These are phyloP conservation scores for Geotrichum aggregatum DNA, from an alignment of 1,139 yeast genomes.

Conservation along the genomic window DNA sequence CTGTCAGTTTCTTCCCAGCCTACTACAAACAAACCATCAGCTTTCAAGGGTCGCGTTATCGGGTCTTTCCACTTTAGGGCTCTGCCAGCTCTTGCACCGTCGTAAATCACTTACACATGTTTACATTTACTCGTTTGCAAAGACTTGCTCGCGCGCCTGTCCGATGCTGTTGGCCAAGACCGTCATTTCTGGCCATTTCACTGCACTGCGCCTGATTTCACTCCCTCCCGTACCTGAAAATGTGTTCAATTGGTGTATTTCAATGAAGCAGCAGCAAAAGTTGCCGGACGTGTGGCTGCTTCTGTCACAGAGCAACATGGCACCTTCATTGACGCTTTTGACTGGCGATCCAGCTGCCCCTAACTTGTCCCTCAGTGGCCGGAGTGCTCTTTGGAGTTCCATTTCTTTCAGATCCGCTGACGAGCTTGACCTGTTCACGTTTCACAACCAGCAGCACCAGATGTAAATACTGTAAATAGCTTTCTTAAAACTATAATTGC, in stretches of 20 bases:
- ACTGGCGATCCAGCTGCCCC: too few species aligned
- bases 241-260: not conserved
- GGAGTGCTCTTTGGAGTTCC: not conserved
- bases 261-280: not conserved
- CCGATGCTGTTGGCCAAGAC: not conserved
- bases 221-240: not conserved
- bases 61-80: conserved; percentile 1
- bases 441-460: not conserved
- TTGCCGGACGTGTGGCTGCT: not conserved
- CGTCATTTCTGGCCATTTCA: not conserved
- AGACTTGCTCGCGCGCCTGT: conserved; percentile 3
- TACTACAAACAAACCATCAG: conserved; percentile 4
- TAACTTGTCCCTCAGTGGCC: not conserved
- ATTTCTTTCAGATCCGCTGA: not conserved
- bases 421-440: not conserved
- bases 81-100: not conserved
- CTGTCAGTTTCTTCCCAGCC: not conserved
- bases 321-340: too few species aligned
- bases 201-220: not conserved
- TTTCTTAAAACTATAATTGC: too few species aligned
- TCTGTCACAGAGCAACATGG: too few species aligned
- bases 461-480: too few species aligned
- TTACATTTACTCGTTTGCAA: conserved; percentile 12
- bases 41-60: not conserved
- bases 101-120: not conserved